phyloP scores from a whole-genome alignment of 202 grass and related monocot species.

The Schoenoplectus triqueter region DNA sequence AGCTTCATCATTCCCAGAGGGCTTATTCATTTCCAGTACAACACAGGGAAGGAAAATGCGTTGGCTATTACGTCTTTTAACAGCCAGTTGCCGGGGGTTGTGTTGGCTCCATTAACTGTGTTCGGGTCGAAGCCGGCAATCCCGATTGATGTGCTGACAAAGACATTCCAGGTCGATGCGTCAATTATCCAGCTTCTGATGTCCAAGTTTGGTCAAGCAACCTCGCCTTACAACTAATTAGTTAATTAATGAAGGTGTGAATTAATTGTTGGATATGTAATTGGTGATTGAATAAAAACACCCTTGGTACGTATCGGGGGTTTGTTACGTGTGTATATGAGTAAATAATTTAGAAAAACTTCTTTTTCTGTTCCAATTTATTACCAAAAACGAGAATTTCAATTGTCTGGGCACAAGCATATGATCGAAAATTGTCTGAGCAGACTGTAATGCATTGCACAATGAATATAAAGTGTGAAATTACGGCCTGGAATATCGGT shows the following conservation, averaged over 20 bases:
- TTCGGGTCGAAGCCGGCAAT: conserved; percentile 62
- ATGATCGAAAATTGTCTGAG: not conserved
- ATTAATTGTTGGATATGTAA: conserved; percentile 1
- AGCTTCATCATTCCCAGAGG: conserved; percentile 71
- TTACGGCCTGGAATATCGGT: not conserved
- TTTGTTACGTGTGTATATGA: not conserved
- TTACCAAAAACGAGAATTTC: not conserved
- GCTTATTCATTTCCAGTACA: conserved; percentile 73
- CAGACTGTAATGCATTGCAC: not conserved
- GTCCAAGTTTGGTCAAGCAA: conserved; percentile 59
- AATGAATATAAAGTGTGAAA: not conserved
- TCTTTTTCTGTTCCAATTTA: not conserved
- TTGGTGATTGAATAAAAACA: conserved; percentile 4
- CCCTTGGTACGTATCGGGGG: not conserved
- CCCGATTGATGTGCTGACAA: conserved; percentile 58
- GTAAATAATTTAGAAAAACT: not conserved
- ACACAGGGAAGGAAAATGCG: conserved; percentile 43
- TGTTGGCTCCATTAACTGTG: conserved; percentile 49
- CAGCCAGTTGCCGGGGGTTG: conserved; percentile 63
- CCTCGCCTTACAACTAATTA: conserved; percentile 20
- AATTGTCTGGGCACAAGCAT: not conserved
- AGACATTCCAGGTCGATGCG: conserved; percentile 71
- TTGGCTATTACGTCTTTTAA: conserved; percentile 62
- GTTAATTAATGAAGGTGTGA: not conserved
- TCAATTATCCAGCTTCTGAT: conserved; percentile 56